Evolutionary conservation across 257 asterid species (phyloP).

Genomic region (Nicotiana undulata): DNA sequence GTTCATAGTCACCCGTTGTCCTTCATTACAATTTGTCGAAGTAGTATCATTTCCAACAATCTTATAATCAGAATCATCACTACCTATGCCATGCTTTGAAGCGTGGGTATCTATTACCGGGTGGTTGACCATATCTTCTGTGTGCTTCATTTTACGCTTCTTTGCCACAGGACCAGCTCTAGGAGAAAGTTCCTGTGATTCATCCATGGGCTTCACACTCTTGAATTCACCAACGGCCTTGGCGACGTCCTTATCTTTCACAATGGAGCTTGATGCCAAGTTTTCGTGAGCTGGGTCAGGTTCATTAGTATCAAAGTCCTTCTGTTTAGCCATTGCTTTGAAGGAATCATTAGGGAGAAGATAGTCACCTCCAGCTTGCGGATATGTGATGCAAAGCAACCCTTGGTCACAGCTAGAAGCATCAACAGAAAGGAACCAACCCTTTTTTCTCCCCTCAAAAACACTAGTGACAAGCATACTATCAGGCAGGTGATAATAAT

Average conservation of each 20-base stretch:
- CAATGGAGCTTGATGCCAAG: not conserved
- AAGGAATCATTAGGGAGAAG: constrained; percentile 6
- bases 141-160: constrained; percentile 30
- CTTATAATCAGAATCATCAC: not conserved
- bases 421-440: constrained; percentile 45
- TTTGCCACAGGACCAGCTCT: constrained; percentile 27
- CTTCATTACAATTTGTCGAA: constrained; percentile 10
- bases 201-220: constrained; percentile 16
- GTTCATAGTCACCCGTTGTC: constrained; percentile 8
- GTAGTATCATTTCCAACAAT: constrained; percentile 10
- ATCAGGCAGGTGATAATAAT: constrained; percentile 54
- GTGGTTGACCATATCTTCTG: constrained; percentile 13
- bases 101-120: not conserved
- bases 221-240: constrained; percentile 13
- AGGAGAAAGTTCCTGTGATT: constrained; percentile 11
- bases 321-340: constrained; percentile 4
- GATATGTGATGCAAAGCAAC: constrained; percentile 2
- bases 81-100: not conserved
- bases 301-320: constrained; percentile 2
- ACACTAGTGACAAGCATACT: constrained; percentile 43
- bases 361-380: not conserved
- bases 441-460: constrained; percentile 26
- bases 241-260: constrained; percentile 17
- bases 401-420: constrained; percentile 23
- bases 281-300: constrained; percentile 6